A percentile compares a stretch with the other conserved stretches of the same genome.
Evolutionary conservation across 805 yeast species (phyloP).

Genomic region (Metschnikowia vanudenii): DNA sequence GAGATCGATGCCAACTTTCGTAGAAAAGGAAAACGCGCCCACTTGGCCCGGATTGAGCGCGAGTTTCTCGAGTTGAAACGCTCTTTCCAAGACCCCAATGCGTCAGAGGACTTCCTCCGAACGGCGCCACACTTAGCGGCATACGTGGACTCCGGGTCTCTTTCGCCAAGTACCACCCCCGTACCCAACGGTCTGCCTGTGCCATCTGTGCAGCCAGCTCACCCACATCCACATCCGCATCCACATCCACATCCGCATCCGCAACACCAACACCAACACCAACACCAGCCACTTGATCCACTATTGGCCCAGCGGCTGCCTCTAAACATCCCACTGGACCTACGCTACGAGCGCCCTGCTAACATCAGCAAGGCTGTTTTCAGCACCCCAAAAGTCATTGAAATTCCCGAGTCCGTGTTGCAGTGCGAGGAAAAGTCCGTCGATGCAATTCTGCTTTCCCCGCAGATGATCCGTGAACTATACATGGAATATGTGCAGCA

Average conservation of each 20-base stretch:
- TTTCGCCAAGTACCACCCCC: background rate
- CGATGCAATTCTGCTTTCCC: constrained; percentile 62
- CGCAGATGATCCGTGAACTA: constrained; percentile 59
- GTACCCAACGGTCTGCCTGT: background rate
- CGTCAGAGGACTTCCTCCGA: constrained; percentile 16
- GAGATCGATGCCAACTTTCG: constrained; percentile 77
- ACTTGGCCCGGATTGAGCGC: constrained; percentile 78
- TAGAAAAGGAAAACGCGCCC: constrained; percentile 84
- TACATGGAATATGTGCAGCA: constrained; percentile 68
- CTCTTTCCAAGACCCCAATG: constrained; percentile 40
- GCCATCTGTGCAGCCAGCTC: too few relatives aligned
- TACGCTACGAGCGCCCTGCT: background rate
- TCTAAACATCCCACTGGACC: too few relatives aligned
- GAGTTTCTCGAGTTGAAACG: constrained; percentile 71
- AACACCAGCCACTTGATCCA: background rate
- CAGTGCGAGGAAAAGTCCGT: constrained; percentile 65
- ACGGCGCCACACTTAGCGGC: constrained; percentile 8
- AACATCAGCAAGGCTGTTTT: background rate
- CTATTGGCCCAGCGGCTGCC: background rate
- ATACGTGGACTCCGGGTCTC: background rate
- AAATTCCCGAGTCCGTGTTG: constrained; percentile 18
- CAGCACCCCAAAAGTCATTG: background rate
- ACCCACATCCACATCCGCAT: too few relatives aligned
- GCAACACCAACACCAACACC: too few relatives aligned
- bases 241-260: too few relatives aligned